phyloP scores from a whole-genome alignment of 2,329 filamentous ascomycete genomes.

The Botrytis porri region DNA sequence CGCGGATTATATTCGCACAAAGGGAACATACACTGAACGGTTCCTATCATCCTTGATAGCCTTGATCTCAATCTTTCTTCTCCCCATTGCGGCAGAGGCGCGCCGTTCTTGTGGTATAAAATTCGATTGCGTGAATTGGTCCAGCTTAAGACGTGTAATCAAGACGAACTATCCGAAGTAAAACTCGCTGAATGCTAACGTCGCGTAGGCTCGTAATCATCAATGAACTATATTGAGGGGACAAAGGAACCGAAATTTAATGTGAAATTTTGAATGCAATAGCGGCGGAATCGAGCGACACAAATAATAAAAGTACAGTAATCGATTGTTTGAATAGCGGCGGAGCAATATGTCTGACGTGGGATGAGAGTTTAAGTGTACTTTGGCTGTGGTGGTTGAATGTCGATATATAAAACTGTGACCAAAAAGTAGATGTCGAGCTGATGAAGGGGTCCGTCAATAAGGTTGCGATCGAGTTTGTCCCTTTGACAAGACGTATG shows the following conservation, averaged over 20 bases:
- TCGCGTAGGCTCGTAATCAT: constrained; percentile 17
- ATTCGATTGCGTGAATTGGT: constrained; percentile 34
- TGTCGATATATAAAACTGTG: constrained; percentile 1
- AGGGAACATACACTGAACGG: constrained; percentile 75
- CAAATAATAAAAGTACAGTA: background rate
- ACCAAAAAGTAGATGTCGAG: background rate
- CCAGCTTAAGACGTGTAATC: constrained; percentile 28
- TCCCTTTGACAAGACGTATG: background rate
- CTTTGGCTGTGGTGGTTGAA: background rate
- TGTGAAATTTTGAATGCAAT: constrained; percentile 1
- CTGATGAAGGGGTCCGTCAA: background rate
- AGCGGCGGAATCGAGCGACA: background rate
- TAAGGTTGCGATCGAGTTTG: constrained; percentile 1
- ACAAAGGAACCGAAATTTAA: background rate
- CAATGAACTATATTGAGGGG: constrained; percentile 10
- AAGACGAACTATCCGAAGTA: background rate
- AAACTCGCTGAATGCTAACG: constrained; percentile 1
- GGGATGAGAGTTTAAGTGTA: constrained; percentile 1
- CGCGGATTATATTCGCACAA: constrained; percentile 10
- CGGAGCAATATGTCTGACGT: constrained; percentile 17
- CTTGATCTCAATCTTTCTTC: constrained; percentile 99
- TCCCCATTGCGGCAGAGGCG: constrained; percentile 66
- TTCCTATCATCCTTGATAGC: constrained; percentile 98
- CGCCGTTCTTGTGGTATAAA: constrained; percentile 34
- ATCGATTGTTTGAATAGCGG: constrained; percentile 7